Percentiles rank a stretch among this genome's conserved stretches.
These are phyloP conservation scores for Begonia fuchsioides DNA, from an alignment of 306 rosid species.

Conservation along the genomic window DNA sequence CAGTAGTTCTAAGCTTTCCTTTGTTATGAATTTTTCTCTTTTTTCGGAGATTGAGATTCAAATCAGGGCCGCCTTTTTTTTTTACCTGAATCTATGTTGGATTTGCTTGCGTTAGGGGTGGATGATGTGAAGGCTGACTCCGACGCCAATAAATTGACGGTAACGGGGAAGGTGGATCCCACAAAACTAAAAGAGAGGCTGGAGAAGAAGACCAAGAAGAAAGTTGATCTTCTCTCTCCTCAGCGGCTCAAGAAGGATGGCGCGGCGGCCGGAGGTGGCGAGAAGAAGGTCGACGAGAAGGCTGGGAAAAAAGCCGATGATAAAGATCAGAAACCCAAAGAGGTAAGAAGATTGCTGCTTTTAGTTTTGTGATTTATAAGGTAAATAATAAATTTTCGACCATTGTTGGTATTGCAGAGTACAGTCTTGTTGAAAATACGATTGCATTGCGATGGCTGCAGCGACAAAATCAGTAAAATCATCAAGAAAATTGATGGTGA, in stretches of 20 bases:
- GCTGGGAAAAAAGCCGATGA: conserved; percentile 1
- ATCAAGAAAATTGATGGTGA: conserved; percentile 42
- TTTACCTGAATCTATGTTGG: no score
- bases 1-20: not conserved
- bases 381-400: not conserved
- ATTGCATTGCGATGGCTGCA: conserved; percentile 83
- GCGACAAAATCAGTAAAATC: conserved; percentile 41
- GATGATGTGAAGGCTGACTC: conserved; percentile 44
- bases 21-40: not conserved
- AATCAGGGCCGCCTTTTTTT: no score
- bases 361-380: no score
- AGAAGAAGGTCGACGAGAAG: conserved; percentile 30
- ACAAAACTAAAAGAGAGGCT: conserved; percentile 29
- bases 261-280: conserved; percentile 4
- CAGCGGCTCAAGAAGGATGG: conserved; percentile 35
- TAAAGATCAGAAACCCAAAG: conserved; percentile 39
- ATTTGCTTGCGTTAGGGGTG: conserved; percentile 30
- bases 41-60: no score
- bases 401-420: conserved; percentile 26
- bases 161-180: conserved; percentile 51
- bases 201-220: conserved; percentile 43
- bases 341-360: conserved; percentile 14
- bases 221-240: conserved; percentile 57
- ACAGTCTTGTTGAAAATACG: conserved; percentile 55
- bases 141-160: conserved; percentile 40